Percentiles rank a stretch among this genome's conserved stretches.
Conservation (phyloP, 495 filamentous ascomycete genomes). For the Neurospora sp. region DNA sequence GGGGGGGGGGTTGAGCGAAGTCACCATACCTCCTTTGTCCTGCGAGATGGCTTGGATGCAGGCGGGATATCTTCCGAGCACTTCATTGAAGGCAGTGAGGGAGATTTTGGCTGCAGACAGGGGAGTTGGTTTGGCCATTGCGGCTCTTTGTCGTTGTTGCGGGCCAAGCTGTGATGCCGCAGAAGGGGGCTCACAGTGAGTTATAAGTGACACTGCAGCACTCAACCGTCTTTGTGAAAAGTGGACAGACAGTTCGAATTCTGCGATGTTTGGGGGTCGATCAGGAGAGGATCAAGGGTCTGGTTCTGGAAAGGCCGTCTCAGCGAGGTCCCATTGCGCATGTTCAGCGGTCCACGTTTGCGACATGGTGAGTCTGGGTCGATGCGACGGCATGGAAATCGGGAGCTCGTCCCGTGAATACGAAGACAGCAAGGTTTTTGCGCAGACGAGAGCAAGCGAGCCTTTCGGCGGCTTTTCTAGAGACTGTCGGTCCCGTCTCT, state of each 20-base stretch:
- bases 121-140: conserved; percentile 16
- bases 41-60: conserved; percentile 31
- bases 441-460: neutral
- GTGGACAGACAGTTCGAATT: neutral
- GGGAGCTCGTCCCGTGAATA: conserved; percentile 18
- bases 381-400: conserved; percentile 7
- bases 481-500: neutral
- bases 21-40: conserved; percentile 28
- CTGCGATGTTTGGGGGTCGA: neutral
- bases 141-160: conserved; percentile 9
- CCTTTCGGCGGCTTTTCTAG: neutral
- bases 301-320: neutral
- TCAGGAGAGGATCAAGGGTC: neutral
- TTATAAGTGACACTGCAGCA: neutral
- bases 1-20: neutral
- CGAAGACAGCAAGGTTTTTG: neutral
- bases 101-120: conserved; percentile 27
- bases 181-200: neutral
- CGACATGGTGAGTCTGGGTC: conserved; percentile 1
- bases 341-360: neutral
- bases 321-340: neutral
- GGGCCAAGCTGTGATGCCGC: neutral
- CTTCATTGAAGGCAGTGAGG: conserved; percentile 20
- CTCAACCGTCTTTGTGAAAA: neutral
- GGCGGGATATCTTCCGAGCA: conserved; percentile 25